phyloP scores from a whole-genome alignment of 2,329 filamentous ascomycete genomes.

The Purpureocillium lavendulum region DNA sequence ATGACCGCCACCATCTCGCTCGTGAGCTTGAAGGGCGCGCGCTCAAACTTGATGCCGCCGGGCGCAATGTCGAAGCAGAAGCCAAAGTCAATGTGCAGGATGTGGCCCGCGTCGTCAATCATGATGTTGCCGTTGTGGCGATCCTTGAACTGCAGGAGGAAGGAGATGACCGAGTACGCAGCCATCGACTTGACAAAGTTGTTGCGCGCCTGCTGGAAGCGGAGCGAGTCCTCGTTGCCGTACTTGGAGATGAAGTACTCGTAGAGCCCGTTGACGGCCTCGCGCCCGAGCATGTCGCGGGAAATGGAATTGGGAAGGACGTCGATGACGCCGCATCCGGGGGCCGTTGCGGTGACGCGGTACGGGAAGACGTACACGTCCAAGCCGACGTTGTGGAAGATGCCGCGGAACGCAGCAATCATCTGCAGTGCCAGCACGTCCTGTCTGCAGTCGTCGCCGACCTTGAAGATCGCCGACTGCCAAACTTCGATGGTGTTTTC shows the following conservation, averaged over 20 bases:
- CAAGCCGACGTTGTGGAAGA: slow-evolving; percentile 89
- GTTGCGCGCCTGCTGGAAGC: slow-evolving; percentile 88
- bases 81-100: slow-evolving; percentile 97
- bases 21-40: slow-evolving; percentile 96
- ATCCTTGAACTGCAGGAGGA: slow-evolving; percentile 97
- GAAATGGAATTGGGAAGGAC: slow-evolving; percentile 97
- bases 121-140: slow-evolving; percentile 99
- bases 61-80: slow-evolving; percentile 99
- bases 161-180: slow-evolving; percentile 94
- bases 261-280: slow-evolving; percentile 95
- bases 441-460: slow-evolving; percentile 95
- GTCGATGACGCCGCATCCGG: slow-evolving; percentile 96
- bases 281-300: slow-evolving; percentile 94
- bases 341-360: slow-evolving; percentile 92
- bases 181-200: slow-evolving; percentile 99
- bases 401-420: slow-evolving; percentile 94
- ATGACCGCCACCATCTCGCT: slow-evolving; percentile 98
- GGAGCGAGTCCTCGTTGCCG: slow-evolving; percentile 88
- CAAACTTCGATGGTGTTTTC: slow-evolving; percentile 77
- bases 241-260: slow-evolving; percentile 98
- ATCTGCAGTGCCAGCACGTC: slow-evolving; percentile 95
- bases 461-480: slow-evolving; percentile 99
- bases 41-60: slow-evolving; percentile 93
- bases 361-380: slow-evolving; percentile 97
- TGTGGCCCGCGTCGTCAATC: slow-evolving; percentile 95